A percentile compares a stretch with the other conserved stretches of the same genome.
Evolutionary conservation across 73 alveolate genomes (phyloP).

Genomic region (Paramecium bursaria): DNA sequence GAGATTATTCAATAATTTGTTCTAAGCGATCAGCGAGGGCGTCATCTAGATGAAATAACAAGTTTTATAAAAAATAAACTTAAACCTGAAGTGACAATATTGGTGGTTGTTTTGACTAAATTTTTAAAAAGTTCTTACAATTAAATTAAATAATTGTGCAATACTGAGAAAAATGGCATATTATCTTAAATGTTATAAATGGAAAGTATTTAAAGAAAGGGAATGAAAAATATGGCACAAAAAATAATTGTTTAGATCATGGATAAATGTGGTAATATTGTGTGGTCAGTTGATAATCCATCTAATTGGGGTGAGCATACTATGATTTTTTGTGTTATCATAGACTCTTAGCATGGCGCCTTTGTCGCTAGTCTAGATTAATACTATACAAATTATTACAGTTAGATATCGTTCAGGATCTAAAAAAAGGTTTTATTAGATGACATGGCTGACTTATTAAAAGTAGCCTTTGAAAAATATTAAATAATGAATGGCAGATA

Average conservation of each 20-base stretch:
- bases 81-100: neutral
- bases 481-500: neutral
- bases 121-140: conserved; percentile 6
- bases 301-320: conserved; percentile 13
- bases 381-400: neutral
- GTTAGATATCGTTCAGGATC: neutral
- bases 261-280: conserved; percentile 26
- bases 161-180: conserved; percentile 14
- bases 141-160: conserved; percentile 1
- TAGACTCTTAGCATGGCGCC: conserved; percentile 1
- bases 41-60: conserved; percentile 8
- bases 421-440: neutral
- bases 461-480: neutral
- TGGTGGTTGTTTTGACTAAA: conserved; percentile 12
- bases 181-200: conserved; percentile 26
- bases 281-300: conserved; percentile 32
- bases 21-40: conserved; percentile 6
- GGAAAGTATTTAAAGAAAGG: conserved; percentile 26
- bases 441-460: conserved; percentile 16
- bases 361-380: conserved; percentile 28
- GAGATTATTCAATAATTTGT: conserved; percentile 4
- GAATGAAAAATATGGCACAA: neutral
- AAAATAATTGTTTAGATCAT: neutral
- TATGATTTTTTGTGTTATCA: conserved; percentile 14
- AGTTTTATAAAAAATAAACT: no score